phyloP scores from a whole-genome alignment of 768 basidiomycete genomes.

The Pleurotus djamor region DNA sequence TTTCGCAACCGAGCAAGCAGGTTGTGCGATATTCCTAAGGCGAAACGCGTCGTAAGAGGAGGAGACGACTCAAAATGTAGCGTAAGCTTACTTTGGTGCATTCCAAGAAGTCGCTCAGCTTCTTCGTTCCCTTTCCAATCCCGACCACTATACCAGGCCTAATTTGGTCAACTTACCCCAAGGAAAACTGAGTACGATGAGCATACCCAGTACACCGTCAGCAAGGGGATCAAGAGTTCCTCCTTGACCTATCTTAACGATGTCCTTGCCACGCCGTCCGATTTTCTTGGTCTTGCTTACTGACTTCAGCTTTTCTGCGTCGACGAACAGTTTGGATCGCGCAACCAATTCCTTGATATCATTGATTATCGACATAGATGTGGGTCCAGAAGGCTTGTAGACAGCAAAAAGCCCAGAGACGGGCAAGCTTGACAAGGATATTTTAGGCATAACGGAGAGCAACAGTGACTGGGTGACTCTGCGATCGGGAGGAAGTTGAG shows the following conservation, averaged over 20 bases:
- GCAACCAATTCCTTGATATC: conserved; percentile 78
- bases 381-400: conserved; percentile 88
- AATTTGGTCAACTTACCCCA: neutral
- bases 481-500: neutral
- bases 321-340: conserved; percentile 78
- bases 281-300: conserved; percentile 41
- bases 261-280: conserved; percentile 37
- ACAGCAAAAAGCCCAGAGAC: conserved; percentile 85
- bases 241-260: conserved; percentile 86
- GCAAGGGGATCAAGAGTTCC: conserved; percentile 97
- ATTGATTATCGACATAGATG: conserved; percentile 90
- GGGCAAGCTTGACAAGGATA: conserved; percentile 48
- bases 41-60: neutral
- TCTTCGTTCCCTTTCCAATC: conserved; percentile 88
- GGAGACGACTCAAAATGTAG: neutral
- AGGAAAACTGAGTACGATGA: neutral
- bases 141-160: conserved; percentile 66
- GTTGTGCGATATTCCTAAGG: conserved; percentile 87
- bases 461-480: neutral
- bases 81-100: conserved; percentile 73
- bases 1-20: conserved; percentile 90
- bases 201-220: conserved; percentile 87
- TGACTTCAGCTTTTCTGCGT: conserved; percentile 53
- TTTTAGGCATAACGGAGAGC: conserved; percentile 61
- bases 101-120: conserved; percentile 76